A percentile compares a stretch with the other conserved stretches of the same genome.
phyloP scores from a whole-genome alignment of 495 filamentous ascomycete genomes.

The Filosporella fistucella region DNA sequence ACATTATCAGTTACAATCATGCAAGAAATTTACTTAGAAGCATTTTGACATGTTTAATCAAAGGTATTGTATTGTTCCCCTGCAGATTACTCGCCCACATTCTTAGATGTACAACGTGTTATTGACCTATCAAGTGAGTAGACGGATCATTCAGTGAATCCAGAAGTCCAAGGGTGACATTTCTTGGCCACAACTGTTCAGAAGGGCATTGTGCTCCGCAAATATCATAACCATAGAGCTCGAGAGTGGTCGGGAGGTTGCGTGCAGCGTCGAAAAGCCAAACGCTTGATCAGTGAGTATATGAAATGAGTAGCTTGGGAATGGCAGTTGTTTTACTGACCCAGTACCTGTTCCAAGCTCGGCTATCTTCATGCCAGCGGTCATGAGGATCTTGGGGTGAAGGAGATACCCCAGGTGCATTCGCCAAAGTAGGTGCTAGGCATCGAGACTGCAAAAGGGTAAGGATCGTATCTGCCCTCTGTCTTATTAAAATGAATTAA shows the following conservation, averaged over 20 bases:
- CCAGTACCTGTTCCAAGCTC: neutral
- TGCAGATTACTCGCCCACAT: neutral
- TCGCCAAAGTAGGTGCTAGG: too few species aligned
- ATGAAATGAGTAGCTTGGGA: too few species aligned
- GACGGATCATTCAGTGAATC: neutral
- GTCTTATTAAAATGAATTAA: too few species aligned
- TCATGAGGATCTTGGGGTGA: too few species aligned
- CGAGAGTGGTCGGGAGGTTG: neutral
- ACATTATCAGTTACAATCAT: too few species aligned
- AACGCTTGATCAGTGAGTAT: neutral
- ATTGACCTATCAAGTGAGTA: neutral
- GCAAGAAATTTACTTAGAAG: too few species aligned
- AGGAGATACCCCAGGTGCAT: too few species aligned
- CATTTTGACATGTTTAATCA: too few species aligned
- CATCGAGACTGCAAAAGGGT: too few species aligned
- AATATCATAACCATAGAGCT: constrained; percentile 1
- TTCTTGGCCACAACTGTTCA: neutral
- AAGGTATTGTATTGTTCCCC: neutral
- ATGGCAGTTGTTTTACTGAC: neutral
- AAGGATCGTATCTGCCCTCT: too few species aligned
- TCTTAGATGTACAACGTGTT: neutral
- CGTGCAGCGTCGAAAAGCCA: neutral
- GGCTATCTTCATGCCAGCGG: too few species aligned
- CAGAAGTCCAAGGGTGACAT: neutral
- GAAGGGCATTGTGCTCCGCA: neutral